Evolutionary conservation across 2,329 filamentous ascomycete genomes (phyloP), one percentile per base, ranked within the genome.

Genomic region (Apiospora aurea): DNA sequence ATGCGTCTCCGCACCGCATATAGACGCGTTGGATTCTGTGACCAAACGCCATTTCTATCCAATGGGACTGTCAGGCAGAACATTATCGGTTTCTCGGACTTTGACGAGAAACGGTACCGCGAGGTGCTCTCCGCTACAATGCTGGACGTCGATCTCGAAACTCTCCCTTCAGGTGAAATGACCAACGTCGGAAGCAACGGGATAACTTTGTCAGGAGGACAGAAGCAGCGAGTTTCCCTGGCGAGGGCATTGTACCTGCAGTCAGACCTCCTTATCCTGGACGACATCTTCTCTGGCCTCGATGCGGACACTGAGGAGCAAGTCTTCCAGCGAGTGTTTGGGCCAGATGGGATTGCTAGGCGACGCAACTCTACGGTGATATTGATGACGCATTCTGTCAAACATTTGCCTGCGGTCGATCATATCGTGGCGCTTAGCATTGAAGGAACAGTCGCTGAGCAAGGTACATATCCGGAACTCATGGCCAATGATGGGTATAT

Each of bases 31-130:
- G 82, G 69, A 0, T 87, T 83, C 74, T 86, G 84, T 70, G 81
- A 82, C 64, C 85, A 87, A 69, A 78, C 76, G 0, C 81, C 85
- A 0, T 87, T 85, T 84, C 78, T 86, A 1, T 78, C 79, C 4
- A 86, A 86, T 71, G 78, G 74, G 1, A 82, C 80, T 0, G 75
- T 86, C n/a, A 77, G 78, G 10, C 74, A 83, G 0, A 83, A 82
- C 47, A 83, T 87, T 6, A 72, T 83, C 0, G 84, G 82, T 0
- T 70, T 71, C 16, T 76, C 75, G 0, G 66, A 70, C 16, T 75
- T 75, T 49, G 78, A 83, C 66, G 74, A 75, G 8, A 71, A 70
- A 13, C 80, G 76, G 73, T 81, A 81, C 71, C 70, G 74, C 1
- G 73, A 75, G 4, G 79, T 81, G 8, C 71, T 79, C 1, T 44